Conservation (phyloP, 2,329 filamentous ascomycete genomes). For the Fusarium camptoceras region DNA sequence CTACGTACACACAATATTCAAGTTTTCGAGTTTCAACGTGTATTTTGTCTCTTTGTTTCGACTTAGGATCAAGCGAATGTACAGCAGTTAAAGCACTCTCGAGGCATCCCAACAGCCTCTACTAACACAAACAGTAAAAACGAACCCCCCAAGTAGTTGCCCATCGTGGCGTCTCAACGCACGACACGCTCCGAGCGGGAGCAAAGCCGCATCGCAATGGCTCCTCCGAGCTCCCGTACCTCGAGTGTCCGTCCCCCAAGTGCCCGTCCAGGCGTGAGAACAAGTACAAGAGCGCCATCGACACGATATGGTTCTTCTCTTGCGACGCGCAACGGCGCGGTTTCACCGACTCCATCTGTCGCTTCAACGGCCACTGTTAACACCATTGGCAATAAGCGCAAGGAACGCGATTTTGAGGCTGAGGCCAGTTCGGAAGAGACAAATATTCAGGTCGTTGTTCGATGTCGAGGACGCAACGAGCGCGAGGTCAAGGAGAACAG, state of each 20-base stretch:
- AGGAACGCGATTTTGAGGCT: constrained; percentile 84
- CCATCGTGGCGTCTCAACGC: constrained; percentile 52
- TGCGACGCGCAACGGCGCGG: constrained; percentile 55
- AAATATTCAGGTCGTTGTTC: constrained; percentile 97
- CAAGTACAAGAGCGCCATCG: constrained; percentile 41
- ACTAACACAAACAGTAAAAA: constrained; percentile 11
- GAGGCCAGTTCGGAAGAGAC: constrained; percentile 79
- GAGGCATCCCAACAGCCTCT: constrained; percentile 6
- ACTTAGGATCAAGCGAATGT: constrained; percentile 6
- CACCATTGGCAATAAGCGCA: constrained; percentile 78
- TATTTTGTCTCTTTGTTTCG: constrained; percentile 8
- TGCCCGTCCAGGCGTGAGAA: constrained; percentile 43
- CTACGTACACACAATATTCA: constrained; percentile 20
- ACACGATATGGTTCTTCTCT: constrained; percentile 42
- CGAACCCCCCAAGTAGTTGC: constrained; percentile 29
- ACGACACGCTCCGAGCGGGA: constrained; percentile 55
- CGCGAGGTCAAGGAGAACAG: constrained; percentile 95
- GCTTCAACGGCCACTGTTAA: constrained; percentile 69
- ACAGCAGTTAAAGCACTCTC: constrained; percentile 4
- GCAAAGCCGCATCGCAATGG: constrained; percentile 51
- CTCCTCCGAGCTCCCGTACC: constrained; percentile 47
- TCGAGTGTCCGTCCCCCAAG: constrained; percentile 36
- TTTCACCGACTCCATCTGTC: constrained; percentile 78
- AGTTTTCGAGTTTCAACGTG: constrained; percentile 17
- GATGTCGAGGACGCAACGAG: constrained; percentile 92